Evolutionary conservation across 2,329 filamentous ascomycete genomes (phyloP).

Genomic region (Myrmaecium sp.): DNA sequence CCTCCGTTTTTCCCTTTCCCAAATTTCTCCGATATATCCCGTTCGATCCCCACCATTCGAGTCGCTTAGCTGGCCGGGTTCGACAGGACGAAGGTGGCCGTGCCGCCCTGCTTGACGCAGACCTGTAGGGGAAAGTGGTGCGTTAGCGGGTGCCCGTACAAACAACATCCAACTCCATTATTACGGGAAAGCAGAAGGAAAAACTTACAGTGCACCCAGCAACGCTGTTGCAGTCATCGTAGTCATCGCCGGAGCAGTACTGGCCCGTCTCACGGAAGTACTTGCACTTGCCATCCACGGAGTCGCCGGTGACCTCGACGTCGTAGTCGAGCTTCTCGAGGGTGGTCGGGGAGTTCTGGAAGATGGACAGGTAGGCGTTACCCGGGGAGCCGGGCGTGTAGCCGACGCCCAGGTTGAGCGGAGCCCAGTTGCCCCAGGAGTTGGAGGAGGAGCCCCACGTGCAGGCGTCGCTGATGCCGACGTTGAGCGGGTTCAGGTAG

Average conservation of each 20-base stretch:
- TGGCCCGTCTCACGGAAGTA: slow-evolving; percentile 44
- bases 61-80: too few relatives aligned
- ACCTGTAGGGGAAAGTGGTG: slow-evolving; percentile 2
- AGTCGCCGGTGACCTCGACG: slow-evolving; percentile 57
- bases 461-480: slow-evolving; percentile 51
- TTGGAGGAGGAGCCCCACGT: slow-evolving; percentile 50
- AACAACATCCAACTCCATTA: too few relatives aligned
- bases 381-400: slow-evolving; percentile 36
- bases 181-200: background rate
- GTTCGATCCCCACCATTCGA: too few relatives aligned
- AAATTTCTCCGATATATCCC: too few relatives aligned
- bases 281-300: slow-evolving; percentile 42
- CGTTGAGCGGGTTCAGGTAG: slow-evolving; percentile 79
- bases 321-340: slow-evolving; percentile 55
- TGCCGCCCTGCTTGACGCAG: slow-evolving; percentile 1
- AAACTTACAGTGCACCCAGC: slow-evolving; percentile 67
- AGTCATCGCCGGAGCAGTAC: slow-evolving; percentile 37
- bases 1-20: too few relatives aligned
- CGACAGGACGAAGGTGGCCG: too few relatives aligned
- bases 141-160: slow-evolving; percentile 5
- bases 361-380: slow-evolving; percentile 64
- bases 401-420: slow-evolving; percentile 71
- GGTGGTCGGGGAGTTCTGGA: slow-evolving; percentile 68
- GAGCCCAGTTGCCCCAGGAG: slow-evolving; percentile 65
- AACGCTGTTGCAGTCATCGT: slow-evolving; percentile 28